phyloP scores from a whole-genome alignment of 179 eudicot genomes.

The Beta corolliflora region DNA sequence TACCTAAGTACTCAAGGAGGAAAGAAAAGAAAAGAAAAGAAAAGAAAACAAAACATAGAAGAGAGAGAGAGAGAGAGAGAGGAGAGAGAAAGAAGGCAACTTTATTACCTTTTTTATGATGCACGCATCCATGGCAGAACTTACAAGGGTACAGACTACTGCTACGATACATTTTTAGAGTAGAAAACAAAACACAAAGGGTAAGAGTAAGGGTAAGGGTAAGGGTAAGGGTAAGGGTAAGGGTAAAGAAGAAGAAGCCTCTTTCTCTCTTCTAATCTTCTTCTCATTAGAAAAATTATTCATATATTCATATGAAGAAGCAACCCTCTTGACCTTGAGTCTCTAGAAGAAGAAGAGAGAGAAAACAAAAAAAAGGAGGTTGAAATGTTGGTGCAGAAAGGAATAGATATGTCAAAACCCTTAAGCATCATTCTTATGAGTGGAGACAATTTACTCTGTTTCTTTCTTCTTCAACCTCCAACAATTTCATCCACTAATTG shows the following conservation, averaged over 20 bases:
- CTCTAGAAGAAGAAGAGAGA: constrained; percentile 14
- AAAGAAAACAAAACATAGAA: neutral
- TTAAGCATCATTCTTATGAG: too few relatives aligned
- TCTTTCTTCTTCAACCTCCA: neutral
- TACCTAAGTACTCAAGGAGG: too few relatives aligned
- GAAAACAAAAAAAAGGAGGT: too few relatives aligned
- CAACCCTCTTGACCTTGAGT: constrained; percentile 17
- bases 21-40: neutral
- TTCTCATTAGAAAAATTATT: too few relatives aligned
- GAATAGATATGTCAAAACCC: constrained; percentile 8
- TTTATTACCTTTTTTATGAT: constrained; percentile 39
- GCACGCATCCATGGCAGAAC: constrained; percentile 45
- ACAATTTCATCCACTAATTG: too few relatives aligned
- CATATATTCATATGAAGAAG: constrained; percentile 21
- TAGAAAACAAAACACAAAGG: neutral
- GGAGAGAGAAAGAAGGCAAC: constrained; percentile 1
- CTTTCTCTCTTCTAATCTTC: neutral
- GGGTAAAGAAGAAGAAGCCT: too few relatives aligned
- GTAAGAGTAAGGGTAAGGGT: neutral
- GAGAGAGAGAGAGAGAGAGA: constrained; percentile 18
- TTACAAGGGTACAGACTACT: constrained; percentile 23
- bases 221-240: neutral
- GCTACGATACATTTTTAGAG: neutral
- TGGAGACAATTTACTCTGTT: neutral
- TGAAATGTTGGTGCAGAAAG: constrained; percentile 29